Conservation (phyloP, 176 grass and related monocot species). For the Musa acuminata region DNA sequence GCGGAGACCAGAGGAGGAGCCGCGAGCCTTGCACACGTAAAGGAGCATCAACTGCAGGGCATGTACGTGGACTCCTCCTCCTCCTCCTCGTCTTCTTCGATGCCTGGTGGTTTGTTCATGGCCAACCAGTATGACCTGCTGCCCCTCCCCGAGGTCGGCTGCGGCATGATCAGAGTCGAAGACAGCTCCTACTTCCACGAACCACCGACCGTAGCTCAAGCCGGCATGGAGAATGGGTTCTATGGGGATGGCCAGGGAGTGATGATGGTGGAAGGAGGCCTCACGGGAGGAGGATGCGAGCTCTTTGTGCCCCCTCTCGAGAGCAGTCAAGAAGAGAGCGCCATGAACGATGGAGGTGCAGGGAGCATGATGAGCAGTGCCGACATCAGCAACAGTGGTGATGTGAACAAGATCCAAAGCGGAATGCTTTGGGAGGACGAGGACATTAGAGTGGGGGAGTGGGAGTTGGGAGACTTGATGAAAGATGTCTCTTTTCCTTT, state of each 20-base stretch:
- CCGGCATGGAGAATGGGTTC: slow-evolving; percentile 8
- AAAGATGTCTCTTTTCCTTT: slow-evolving; percentile 94
- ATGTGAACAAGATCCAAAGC: too few species aligned
- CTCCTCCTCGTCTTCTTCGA: slow-evolving; percentile 18
- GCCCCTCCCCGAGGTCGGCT: slow-evolving; percentile 48
- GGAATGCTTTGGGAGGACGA: slow-evolving; percentile 37
- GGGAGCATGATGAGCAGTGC: too few species aligned
- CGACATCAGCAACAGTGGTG: too few species aligned
- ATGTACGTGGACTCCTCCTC: slow-evolving; percentile 52
- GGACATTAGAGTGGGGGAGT: slow-evolving; percentile 59
- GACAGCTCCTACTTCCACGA: slow-evolving; percentile 39
- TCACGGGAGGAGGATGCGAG: slow-evolving; percentile 6
- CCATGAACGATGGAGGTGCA: neutral
- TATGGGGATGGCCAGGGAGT: too few species aligned
- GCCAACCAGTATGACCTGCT: slow-evolving; percentile 43
- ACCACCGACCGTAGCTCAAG: neutral
- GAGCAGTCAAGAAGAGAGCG: slow-evolving; percentile 10
- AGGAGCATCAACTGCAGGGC: slow-evolving; percentile 21
- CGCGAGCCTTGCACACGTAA: neutral
- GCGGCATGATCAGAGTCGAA: neutral
- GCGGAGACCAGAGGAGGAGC: slow-evolving; percentile 33
- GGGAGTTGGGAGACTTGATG: slow-evolving; percentile 98
- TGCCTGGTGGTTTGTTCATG: slow-evolving; percentile 17
- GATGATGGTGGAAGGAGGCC: slow-evolving; percentile 24
- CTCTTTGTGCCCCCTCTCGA: slow-evolving; percentile 48